Percentiles rank a stretch among this genome's conserved stretches.
Evolutionary conservation across 805 yeast species (phyloP).

Genomic region (Pichia deserticola): DNA sequence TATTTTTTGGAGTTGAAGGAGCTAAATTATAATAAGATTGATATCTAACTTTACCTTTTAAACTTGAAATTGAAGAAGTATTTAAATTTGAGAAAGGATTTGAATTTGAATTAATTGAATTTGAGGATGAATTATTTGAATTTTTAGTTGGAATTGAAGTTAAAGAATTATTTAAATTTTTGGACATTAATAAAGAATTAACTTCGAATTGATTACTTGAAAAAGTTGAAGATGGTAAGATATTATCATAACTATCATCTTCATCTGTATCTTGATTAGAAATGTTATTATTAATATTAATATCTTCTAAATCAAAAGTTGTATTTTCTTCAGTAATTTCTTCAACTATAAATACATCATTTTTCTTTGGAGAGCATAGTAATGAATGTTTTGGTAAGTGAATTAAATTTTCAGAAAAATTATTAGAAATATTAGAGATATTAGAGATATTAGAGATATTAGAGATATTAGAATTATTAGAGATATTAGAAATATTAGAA

Average conservation of each 20-base stretch:
- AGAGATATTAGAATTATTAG: too few relatives aligned
- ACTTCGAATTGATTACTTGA: slow-evolving; percentile 17
- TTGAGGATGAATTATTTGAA: slow-evolving; percentile 14
- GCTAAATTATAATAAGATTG: slow-evolving; percentile 26
- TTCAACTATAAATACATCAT: slow-evolving; percentile 25
- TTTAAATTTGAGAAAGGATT: slow-evolving; percentile 10
- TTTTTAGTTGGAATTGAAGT: slow-evolving; percentile 22
- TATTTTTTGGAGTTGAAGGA: slow-evolving; percentile 16
- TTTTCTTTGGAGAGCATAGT: slow-evolving; percentile 26
- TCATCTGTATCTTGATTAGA: background rate
- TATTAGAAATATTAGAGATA: background rate
- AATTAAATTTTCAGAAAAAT: slow-evolving; percentile 1
- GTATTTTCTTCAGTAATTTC: slow-evolving; percentile 24
- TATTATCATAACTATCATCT: background rate
- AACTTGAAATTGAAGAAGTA: slow-evolving; percentile 18
- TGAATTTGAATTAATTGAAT: slow-evolving; percentile 14
- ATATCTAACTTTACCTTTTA: slow-evolving; percentile 26
- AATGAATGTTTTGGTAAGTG: slow-evolving; percentile 24
- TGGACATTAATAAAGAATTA: slow-evolving; percentile 13
- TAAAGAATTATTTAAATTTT: slow-evolving; percentile 16
- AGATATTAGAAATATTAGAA: too few relatives aligned
- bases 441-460: background rate
- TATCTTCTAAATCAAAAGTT: background rate
- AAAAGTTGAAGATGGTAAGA: slow-evolving; percentile 2
- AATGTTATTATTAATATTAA: background rate